Evolutionary conservation across 1,139 yeast genomes (phyloP).

Genomic region (Ogataea hybrid): DNA sequence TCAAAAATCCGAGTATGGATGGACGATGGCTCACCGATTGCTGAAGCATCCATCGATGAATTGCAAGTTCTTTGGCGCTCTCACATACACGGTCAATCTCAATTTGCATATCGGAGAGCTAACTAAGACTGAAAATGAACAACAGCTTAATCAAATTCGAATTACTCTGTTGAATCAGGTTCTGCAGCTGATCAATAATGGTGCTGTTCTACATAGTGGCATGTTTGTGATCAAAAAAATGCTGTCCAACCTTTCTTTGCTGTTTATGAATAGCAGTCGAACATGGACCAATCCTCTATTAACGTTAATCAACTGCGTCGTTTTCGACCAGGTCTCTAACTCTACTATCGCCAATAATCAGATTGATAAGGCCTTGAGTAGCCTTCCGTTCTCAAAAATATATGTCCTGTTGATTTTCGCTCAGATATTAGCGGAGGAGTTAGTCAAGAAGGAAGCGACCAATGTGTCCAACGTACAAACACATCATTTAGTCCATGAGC

Average conservation of each 20-base stretch:
- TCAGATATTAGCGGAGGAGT: conserved; percentile 58
- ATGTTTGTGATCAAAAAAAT: conserved; percentile 42
- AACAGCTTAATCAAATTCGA: conserved; percentile 8
- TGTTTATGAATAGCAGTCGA: conserved; percentile 41
- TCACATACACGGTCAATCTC: conserved; percentile 61
- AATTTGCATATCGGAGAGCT: conserved; percentile 27
- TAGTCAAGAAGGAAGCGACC: conserved; percentile 37
- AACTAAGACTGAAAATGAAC: conserved; percentile 20
- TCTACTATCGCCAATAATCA: neutral
- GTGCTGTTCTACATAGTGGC: conserved; percentile 20
- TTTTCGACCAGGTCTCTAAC: conserved; percentile 1
- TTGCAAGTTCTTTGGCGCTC: conserved; percentile 70
- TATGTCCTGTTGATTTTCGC: conserved; percentile 32
- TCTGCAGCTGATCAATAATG: conserved; percentile 16
- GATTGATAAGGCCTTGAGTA: neutral
- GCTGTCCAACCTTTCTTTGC: conserved; percentile 52
- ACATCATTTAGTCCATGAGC: conserved; percentile 34
- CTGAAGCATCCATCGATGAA: conserved; percentile 42
- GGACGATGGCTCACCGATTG: conserved; percentile 48
- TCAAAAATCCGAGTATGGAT: conserved; percentile 54
- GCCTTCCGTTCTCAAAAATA: conserved; percentile 22
- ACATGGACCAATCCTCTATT: conserved; percentile 42
- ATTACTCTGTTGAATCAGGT: conserved; percentile 11
- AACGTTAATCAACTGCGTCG: conserved; percentile 27
- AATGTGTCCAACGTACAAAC: conserved; percentile 25